A percentile compares a stretch with the other conserved stretches of the same genome.
Evolutionary conservation across 768 basidiomycete genomes (phyloP).

Genomic region (Russula abietina): DNA sequence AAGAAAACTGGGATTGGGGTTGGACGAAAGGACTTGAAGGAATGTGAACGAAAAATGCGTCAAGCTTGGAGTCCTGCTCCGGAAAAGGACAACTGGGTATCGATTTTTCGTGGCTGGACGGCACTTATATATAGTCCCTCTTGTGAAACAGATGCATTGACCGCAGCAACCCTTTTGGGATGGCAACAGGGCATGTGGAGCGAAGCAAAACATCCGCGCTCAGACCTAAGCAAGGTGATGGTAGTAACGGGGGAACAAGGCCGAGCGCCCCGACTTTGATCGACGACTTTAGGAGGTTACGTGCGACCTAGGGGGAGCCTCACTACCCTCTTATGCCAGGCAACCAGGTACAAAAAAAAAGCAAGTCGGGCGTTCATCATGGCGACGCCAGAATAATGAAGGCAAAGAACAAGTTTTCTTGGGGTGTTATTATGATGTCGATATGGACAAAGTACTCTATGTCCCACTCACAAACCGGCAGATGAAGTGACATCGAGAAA

Average conservation of each 20-base stretch:
- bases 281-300: background rate
- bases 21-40: background rate
- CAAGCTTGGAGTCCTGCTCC: constrained; percentile 19
- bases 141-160: background rate
- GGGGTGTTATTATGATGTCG: background rate
- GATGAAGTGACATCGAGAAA: background rate
- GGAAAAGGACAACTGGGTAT: background rate
- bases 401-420: background rate
- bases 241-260: background rate
- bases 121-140: background rate
- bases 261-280: background rate
- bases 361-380: background rate
- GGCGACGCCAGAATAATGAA: background rate
- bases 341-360: background rate
- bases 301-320: no score
- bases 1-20: background rate
- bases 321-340: background rate
- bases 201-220: background rate
- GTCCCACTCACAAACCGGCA: background rate
- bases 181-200: constrained; percentile 1
- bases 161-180: background rate
- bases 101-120: background rate
- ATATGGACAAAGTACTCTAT: background rate
- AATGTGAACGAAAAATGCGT: constrained; percentile 2
- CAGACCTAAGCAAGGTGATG: no score